These are phyloP conservation scores for Omphalotus olearius DNA, from an alignment of 1,284 basidiomycete genomes.

Conservation along the genomic window DNA sequence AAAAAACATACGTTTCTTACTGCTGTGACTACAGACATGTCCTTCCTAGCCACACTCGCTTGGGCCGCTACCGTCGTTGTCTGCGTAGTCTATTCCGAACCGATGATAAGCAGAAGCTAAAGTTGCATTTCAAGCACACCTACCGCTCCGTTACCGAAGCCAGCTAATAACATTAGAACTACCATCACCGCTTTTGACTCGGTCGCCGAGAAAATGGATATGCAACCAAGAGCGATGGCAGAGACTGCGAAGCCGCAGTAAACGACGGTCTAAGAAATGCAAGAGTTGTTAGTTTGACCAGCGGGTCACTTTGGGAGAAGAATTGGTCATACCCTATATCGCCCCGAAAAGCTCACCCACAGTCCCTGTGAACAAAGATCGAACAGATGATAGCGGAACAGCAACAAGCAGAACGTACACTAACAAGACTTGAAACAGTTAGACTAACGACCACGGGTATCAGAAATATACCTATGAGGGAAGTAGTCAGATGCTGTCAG, in stretches of 20 bases:
- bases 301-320: slow-evolving; percentile 28
- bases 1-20: slow-evolving; percentile 64
- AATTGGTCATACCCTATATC: slow-evolving; percentile 49
- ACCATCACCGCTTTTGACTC: slow-evolving; percentile 52
- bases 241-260: slow-evolving; percentile 63
- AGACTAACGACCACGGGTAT: slow-evolving; percentile 64
- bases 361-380: slow-evolving; percentile 59
- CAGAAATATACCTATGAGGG: slow-evolving; percentile 49
- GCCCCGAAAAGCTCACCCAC: slow-evolving; percentile 60
- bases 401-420: slow-evolving; percentile 31
- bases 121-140: slow-evolving; percentile 8
- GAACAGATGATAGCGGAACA: not conserved
- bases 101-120: not conserved
- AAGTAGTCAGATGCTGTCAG: not conserved
- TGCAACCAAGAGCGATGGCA: slow-evolving; percentile 64
- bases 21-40: slow-evolving; percentile 70
- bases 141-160: slow-evolving; percentile 64
- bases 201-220: slow-evolving; percentile 53
- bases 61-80: slow-evolving; percentile 68
- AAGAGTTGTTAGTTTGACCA: too few relatives aligned
- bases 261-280: slow-evolving; percentile 42
- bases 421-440: slow-evolving; percentile 48
- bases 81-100: slow-evolving; percentile 43
- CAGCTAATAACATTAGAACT: slow-evolving; percentile 65
- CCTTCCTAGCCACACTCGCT: slow-evolving; percentile 58